Conservation (phyloP, 2,329 filamentous ascomycete genomes). For the Fusarium sp. region DNA sequence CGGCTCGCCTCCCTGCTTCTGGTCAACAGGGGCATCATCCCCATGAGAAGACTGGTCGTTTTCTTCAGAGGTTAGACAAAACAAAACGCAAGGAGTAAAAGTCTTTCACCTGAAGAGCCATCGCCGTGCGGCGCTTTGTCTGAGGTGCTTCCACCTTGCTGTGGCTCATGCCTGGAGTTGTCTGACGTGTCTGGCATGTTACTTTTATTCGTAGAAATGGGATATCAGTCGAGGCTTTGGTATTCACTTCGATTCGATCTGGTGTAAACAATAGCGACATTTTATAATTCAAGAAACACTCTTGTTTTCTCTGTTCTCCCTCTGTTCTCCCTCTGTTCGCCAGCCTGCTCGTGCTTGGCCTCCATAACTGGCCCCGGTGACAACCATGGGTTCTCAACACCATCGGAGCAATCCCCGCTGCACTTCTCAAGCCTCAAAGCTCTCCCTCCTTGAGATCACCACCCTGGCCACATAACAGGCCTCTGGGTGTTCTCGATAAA, state of each 20-base stretch:
- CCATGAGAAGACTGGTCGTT: not conserved
- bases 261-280: not conserved
- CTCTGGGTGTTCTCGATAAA: too few relatives aligned
- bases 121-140: not conserved
- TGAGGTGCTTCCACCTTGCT: not conserved
- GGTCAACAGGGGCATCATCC: not conserved
- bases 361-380: not conserved
- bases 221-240: not conserved
- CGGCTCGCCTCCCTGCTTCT: not conserved
- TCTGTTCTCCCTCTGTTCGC: not conserved
- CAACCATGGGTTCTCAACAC: not conserved
- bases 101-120: not conserved
- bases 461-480: too few relatives aligned
- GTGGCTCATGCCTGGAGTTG: not conserved
- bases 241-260: not conserved
- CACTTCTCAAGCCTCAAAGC: not conserved
- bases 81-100: not conserved
- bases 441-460: not conserved
- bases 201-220: not conserved
- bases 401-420: not conserved
- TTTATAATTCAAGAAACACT: not conserved
- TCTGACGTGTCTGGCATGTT: not conserved
- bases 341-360: not conserved
- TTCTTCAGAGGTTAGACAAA: not conserved
- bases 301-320: not conserved